These are phyloP conservation scores for Pichia cabralensis DNA, from an alignment of 805 yeast genomes.

Conservation along the genomic window DNA sequence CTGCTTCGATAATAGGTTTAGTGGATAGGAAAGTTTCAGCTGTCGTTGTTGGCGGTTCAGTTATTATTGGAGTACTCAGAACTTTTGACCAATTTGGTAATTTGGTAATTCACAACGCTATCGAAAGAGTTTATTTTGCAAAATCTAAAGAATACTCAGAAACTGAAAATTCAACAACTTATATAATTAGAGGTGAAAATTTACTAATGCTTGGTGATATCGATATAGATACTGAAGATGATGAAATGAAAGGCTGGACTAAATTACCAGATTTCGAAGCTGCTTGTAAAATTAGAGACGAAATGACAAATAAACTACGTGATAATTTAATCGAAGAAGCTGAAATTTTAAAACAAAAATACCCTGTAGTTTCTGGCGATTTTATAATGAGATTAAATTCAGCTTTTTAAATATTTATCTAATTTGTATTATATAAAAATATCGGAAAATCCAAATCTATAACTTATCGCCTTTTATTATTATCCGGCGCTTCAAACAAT, in stretches of 20 bases:
- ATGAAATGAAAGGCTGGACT: slow-evolving; percentile 41
- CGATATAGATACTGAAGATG: slow-evolving; percentile 79
- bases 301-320: neutral
- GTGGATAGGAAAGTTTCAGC: slow-evolving; percentile 76
- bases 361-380: too few species aligned
- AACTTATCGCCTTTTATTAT: too few species aligned
- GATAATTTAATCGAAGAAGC: too few species aligned
- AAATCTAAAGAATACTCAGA: slow-evolving; percentile 55
- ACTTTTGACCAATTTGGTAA: slow-evolving; percentile 95
- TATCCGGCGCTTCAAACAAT: slow-evolving; percentile 11
- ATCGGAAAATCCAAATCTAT: too few species aligned
- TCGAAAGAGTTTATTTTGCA: slow-evolving; percentile 68
- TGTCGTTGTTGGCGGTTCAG: slow-evolving; percentile 80
- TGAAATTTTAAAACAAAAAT: too few species aligned
- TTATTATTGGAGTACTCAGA: slow-evolving; percentile 78
- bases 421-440: too few species aligned
- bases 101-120: slow-evolving; percentile 82
- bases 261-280: slow-evolving; percentile 1
- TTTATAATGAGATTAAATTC: too few species aligned
- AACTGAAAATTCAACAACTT: slow-evolving; percentile 50
- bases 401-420: too few species aligned
- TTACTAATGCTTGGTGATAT: slow-evolving; percentile 90
- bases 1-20: slow-evolving; percentile 83
- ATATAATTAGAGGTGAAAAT: slow-evolving; percentile 90
- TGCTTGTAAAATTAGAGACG: neutral